Conservation (phyloP, 1,139 yeast genomes). For the Magnusiomyces clavatus region DNA sequence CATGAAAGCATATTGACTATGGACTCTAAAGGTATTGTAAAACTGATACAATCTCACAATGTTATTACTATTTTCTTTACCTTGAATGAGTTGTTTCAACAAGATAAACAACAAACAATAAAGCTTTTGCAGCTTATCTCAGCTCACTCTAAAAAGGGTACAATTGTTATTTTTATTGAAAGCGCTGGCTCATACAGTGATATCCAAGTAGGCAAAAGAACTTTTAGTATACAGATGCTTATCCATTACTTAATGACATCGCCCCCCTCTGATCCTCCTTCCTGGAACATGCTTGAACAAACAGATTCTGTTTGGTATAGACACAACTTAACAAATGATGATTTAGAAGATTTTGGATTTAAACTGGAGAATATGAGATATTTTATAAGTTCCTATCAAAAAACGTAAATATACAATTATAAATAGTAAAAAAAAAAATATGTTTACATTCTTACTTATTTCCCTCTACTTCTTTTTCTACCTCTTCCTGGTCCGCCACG, state of each 20-base stretch:
- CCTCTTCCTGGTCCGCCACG: too few species aligned
- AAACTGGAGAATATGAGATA: conserved; percentile 83
- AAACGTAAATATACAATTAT: conserved; percentile 19
- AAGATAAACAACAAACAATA: conserved; percentile 54
- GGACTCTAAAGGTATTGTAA: neutral
- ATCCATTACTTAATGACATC: conserved; percentile 55
- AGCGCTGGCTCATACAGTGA: conserved; percentile 89
- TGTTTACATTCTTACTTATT: too few species aligned
- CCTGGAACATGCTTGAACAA: conserved; percentile 58
- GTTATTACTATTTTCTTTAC: conserved; percentile 73
- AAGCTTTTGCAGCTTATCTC: conserved; percentile 46
- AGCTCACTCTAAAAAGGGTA: conserved; percentile 41
- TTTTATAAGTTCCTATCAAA: conserved; percentile 65
- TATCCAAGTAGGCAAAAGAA: conserved; percentile 63
- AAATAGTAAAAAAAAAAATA: too few species aligned
- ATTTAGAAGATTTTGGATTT: conserved; percentile 49
- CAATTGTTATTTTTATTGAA: conserved; percentile 62
- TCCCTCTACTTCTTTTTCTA: too few species aligned
- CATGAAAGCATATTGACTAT: neutral
- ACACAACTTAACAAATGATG: conserved; percentile 34
- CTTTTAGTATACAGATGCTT: conserved; percentile 74
- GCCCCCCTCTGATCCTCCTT: conserved; percentile 34
- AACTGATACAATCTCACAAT: conserved; percentile 17
- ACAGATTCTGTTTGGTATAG: conserved; percentile 84
- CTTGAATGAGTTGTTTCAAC: conserved; percentile 76